These are phyloP conservation scores for Pulveroboletus ravenelii DNA, from an alignment of 768 basidiomycete species.

Conservation along the genomic window DNA sequence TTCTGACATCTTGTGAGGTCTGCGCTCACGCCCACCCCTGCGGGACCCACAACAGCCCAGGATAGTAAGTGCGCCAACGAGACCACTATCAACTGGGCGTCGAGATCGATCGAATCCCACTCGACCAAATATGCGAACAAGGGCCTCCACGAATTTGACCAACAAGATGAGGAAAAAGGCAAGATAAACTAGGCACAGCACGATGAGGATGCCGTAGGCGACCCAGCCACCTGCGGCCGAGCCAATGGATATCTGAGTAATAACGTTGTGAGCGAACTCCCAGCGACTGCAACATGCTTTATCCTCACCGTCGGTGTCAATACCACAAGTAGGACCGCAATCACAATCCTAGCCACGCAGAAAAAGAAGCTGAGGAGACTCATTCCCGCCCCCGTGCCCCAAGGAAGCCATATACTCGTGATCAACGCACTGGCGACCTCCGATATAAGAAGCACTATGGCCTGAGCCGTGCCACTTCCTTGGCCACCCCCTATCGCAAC, in stretches of 20 bases:
- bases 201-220: constrained; percentile 85
- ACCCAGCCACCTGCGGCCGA: constrained; percentile 85
- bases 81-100: constrained; percentile 76
- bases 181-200: constrained; percentile 76
- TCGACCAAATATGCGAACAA: constrained; percentile 70
- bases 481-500: constrained; percentile 88
- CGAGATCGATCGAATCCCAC: constrained; percentile 82
- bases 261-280: constrained; percentile 9
- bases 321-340: constrained; percentile 87
- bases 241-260: constrained; percentile 74
- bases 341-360: constrained; percentile 84
- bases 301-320: constrained; percentile 77
- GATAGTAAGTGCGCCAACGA: constrained; percentile 79
- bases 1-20: constrained; percentile 23
- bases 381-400: constrained; percentile 97
- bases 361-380: constrained; percentile 92
- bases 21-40: constrained; percentile 27
- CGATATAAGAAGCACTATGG: constrained; percentile 82
- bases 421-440: constrained; percentile 85
- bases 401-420: constrained; percentile 93
- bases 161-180: constrained; percentile 78
- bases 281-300: not conserved
- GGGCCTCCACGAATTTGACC: constrained; percentile 79
- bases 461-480: constrained; percentile 84
- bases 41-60: constrained; percentile 61